Percentiles rank a stretch among this genome's conserved stretches.
Conservation (phyloP, 257 asterid species). For the Cynanchum wilfordii region DNA sequence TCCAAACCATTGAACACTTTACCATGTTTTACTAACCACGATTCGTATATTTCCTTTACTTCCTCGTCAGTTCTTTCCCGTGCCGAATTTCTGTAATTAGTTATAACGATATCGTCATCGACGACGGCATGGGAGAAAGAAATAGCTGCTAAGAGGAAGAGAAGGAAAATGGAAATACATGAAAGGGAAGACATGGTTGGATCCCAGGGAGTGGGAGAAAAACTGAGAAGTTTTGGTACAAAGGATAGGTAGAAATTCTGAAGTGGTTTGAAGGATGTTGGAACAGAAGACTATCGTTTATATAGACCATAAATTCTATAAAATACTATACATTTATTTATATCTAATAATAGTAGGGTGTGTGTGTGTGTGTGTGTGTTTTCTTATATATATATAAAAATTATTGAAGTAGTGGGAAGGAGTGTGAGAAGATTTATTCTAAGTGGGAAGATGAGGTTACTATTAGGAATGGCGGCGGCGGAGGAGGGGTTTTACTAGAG, state of each 20-base stretch:
- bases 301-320: background rate
- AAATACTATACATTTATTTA: too few species aligned
- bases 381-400: too few species aligned
- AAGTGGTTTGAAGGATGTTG: conserved; percentile 5
- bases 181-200: conserved; percentile 55
- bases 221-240: background rate
- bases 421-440: too few species aligned
- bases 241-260: background rate
- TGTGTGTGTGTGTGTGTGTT: too few species aligned
- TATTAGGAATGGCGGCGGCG: too few species aligned
- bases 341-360: too few species aligned
- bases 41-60: conserved; percentile 40
- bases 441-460: too few species aligned
- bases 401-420: too few species aligned
- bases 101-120: conserved; percentile 2
- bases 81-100: conserved; percentile 12
- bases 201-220: background rate
- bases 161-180: conserved; percentile 28
- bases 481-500: too few species aligned
- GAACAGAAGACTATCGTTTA: background rate
- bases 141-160: conserved; percentile 24
- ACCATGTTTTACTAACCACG: conserved; percentile 61
- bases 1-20: conserved; percentile 55
- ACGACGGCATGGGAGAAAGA: conserved; percentile 28
- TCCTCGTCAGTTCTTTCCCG: conserved; percentile 28